Evolutionary conservation across 441 rosid species (phyloP), one percentile per base, ranked within the genome.

Genomic region (Aquilaria agallochum): DNA sequence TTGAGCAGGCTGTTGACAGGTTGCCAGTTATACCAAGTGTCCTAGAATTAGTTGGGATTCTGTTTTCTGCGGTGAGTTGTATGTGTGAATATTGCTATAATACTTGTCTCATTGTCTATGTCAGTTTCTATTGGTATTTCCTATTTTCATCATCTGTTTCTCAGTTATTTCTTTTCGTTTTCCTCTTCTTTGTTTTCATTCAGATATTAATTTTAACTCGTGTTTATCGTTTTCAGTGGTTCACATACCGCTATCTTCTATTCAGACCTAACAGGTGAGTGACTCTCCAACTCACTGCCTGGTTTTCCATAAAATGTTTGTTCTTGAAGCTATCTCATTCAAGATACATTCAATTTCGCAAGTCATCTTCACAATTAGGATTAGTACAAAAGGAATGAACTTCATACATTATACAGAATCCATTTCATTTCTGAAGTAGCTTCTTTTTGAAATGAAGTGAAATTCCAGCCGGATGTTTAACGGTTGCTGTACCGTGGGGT

Each of bases 201-300:
- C 7, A 15, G 31, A 9, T 53, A 58, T 59, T 80, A 56, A 78
- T 71, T 3, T 20, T 9, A 68, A 54, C 34, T 64, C 65, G 50
- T 58, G 44, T 53, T 44, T 50, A 14, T 68, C 34, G 53, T 58
- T 69, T 50, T 54, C 97, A 90, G 98, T 88, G 98, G 96, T 93
- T 90, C 66, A 58, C 76, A 53, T 90, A 94, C 68, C 93, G 96
- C 55, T 94, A 87, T 77, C 96, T 94, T 66, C 70, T 90, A 71
- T 87, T 87, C 89, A 87, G 87, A 74, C 98, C 98, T n/a, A 79
- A 84, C 44, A 76, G 96, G 98, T 88, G 67, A 68, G 83, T 69
- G 55, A 54, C 64, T 32, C 52, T 62, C 55, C 50, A 9, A 50
- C 57, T 62, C 27, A 20, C 13, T 51, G 15, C 51, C 53, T 62